A percentile compares a stretch with the other conserved stretches of the same genome.
phyloP scores from a whole-genome alignment of 768 basidiomycete genomes.

The Fibroporia radiculosa region DNA sequence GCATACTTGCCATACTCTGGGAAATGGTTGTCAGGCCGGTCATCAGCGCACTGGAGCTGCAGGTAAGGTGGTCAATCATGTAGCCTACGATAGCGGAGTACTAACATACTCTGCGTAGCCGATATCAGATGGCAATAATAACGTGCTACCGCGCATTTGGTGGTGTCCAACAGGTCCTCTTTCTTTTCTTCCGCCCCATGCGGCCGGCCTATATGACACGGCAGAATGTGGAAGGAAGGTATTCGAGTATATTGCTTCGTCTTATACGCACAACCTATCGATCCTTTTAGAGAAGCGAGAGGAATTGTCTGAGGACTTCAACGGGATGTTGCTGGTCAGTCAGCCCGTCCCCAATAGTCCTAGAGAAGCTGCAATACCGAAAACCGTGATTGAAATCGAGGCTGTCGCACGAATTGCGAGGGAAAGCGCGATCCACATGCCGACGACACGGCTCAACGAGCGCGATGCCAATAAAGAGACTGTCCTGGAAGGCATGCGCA shows the following conservation, averaged over 20 bases:
- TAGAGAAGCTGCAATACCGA: slow-evolving; percentile 2
- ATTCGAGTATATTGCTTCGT: slow-evolving; percentile 20
- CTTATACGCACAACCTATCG: slow-evolving; percentile 24
- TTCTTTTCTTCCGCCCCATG: slow-evolving; percentile 26
- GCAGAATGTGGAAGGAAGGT: slow-evolving; percentile 1
- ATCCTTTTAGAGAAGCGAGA: slow-evolving; percentile 12
- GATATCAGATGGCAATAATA: not conserved
- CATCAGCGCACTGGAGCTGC: slow-evolving; percentile 4
- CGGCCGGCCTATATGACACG: slow-evolving; percentile 21
- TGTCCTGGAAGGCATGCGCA: slow-evolving; percentile 6
- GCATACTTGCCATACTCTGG: slow-evolving; percentile 4
- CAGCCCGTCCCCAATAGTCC: too few relatives aligned
- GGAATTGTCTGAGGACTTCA: not conserved
- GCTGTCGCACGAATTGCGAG: not conserved
- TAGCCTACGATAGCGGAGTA: not conserved
- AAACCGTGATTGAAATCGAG: slow-evolving; percentile 4
- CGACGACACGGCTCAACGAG: too few relatives aligned
- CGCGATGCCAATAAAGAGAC: slow-evolving; percentile 2
- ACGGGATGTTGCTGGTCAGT: not conserved
- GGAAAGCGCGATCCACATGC: not conserved
- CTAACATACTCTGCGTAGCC: not conserved
- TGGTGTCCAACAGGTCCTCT: slow-evolving; percentile 27
- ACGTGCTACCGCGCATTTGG: slow-evolving; percentile 5
- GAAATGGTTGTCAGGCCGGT: slow-evolving; percentile 3
- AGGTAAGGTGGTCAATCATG: too few relatives aligned